phyloP scores from a whole-genome alignment of 306 rosid genomes.

The Lathyrus tuberosus region DNA sequence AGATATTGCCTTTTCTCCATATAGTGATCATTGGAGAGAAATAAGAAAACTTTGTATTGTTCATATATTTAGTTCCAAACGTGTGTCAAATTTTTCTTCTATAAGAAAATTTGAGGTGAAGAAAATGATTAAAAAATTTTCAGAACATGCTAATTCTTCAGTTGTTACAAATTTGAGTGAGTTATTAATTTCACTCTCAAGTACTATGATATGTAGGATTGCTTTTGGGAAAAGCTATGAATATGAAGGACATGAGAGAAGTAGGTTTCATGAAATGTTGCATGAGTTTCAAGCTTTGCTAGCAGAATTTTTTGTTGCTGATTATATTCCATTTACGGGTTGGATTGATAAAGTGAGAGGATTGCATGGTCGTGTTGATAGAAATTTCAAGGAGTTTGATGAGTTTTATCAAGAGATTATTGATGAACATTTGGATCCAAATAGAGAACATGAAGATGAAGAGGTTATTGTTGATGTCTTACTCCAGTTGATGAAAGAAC shows the following conservation, averaged over 20 bases:
- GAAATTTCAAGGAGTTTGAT: not conserved
- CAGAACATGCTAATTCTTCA: not conserved
- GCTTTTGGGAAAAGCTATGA: slow-evolving; percentile 27
- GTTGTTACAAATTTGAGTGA: slow-evolving; percentile 2
- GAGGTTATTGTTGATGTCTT: not conserved
- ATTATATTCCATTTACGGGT: not conserved
- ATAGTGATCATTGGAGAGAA: not conserved
- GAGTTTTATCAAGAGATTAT: not conserved
- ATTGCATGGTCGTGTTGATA: slow-evolving; percentile 2
- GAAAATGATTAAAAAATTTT: not conserved
- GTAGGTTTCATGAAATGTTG: not conserved
- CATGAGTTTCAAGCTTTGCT: slow-evolving; percentile 9
- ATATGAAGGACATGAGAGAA: not conserved
- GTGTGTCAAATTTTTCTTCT: slow-evolving; percentile 24
- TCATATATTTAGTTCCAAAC: not conserved
- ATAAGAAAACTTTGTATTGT: not conserved
- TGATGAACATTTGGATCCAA: slow-evolving; percentile 1
- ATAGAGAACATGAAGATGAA: not conserved
- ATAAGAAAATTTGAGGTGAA: slow-evolving; percentile 33
- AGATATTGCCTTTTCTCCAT: not conserved
- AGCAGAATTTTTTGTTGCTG: not conserved
- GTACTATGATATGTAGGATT: slow-evolving; percentile 4
- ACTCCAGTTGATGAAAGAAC: not conserved
- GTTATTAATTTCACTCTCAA: not conserved
- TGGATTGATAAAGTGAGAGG: not conserved